Conservation (phyloP, 2,329 filamentous ascomycete species). For the Calonectria naviculata region DNA sequence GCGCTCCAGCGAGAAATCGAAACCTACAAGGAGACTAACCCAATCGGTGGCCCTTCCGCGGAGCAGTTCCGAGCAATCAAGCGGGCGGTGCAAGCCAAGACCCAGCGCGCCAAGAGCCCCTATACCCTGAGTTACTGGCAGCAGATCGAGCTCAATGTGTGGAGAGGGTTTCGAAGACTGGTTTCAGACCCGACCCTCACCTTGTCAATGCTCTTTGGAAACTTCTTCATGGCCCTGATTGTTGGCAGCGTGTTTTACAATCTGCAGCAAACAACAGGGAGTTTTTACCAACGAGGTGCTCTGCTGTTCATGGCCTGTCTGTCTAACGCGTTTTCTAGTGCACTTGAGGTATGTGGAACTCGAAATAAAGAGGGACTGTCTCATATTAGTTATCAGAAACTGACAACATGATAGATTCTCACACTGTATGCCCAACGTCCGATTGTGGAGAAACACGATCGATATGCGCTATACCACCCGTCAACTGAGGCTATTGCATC, state of each 20-base stretch:
- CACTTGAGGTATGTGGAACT: conserved; percentile 41
- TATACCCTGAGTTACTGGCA: conserved; percentile 38
- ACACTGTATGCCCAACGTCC: conserved; percentile 44
- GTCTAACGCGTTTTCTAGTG: conserved; percentile 58
- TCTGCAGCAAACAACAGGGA: conserved; percentile 52
- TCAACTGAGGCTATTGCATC: conserved; percentile 44
- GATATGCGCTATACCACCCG: conserved; percentile 49
- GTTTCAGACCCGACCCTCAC: conserved; percentile 52
- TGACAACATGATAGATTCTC: conserved; percentile 45
- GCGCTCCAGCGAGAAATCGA: conserved; percentile 61
- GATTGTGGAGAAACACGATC: conserved; percentile 48
- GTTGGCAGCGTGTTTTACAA: conserved; percentile 64
- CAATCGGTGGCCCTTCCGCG: conserved; percentile 54
- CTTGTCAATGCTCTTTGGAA: conserved; percentile 52
- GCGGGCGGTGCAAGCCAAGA: conserved; percentile 58
- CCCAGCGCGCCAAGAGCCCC: conserved; percentile 39
- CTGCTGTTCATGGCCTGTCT: conserved; percentile 63
- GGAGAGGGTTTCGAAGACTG: conserved; percentile 52
- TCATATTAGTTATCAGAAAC: not conserved
- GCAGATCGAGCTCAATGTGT: conserved; percentile 32
- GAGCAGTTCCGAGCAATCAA: conserved; percentile 58
- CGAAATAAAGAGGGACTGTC: not conserved
- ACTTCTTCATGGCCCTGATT: conserved; percentile 62
- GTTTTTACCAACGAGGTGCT: conserved; percentile 59
- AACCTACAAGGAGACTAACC: conserved; percentile 53